Conservation (phyloP, 208 protist genomes). For the Trypanosoma brucei region DNA sequence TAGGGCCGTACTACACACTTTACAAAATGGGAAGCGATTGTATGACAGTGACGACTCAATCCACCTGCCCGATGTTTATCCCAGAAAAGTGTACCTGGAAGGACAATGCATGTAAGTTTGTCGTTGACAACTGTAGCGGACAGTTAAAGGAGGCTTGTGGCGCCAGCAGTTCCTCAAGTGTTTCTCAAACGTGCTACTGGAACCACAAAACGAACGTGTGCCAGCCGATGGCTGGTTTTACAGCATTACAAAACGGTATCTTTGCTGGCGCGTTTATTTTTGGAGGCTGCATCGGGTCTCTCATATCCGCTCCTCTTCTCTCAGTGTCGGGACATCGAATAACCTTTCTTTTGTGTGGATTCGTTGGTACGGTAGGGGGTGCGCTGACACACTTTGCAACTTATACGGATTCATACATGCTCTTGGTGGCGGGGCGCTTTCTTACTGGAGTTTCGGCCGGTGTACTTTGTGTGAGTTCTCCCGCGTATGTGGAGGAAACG, state of each 20-base stretch:
- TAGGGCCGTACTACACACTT: slow-evolving; percentile 22
- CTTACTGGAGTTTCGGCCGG: slow-evolving; percentile 29
- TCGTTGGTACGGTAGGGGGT: slow-evolving; percentile 7
- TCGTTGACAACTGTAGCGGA: background rate
- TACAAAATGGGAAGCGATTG: slow-evolving; percentile 13
- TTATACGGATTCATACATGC: slow-evolving; percentile 21
- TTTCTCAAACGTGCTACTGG: slow-evolving; percentile 3
- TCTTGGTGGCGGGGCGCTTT: slow-evolving; percentile 30
- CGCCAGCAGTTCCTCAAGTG: background rate
- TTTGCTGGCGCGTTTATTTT: slow-evolving; percentile 31
- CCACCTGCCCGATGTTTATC: slow-evolving; percentile 4
- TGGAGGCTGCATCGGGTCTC: slow-evolving; percentile 25
- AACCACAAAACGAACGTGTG: slow-evolving; percentile 1
- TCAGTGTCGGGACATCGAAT: slow-evolving; percentile 16
- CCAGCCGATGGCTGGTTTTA: slow-evolving; percentile 19
- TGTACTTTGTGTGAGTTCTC: slow-evolving; percentile 17
- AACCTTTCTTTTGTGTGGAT: slow-evolving; percentile 29
- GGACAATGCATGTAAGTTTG: slow-evolving; percentile 5
- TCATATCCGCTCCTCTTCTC: slow-evolving; percentile 14
- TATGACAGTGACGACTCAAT: background rate
- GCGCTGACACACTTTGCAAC: slow-evolving; percentile 28
- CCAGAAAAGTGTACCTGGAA: slow-evolving; percentile 11
- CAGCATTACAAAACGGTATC: slow-evolving; percentile 23
- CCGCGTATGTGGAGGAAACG: slow-evolving; percentile 32
- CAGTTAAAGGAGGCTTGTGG: background rate